A percentile compares a stretch with the other conserved stretches of the same genome.
These are phyloP conservation scores for Trichoderma sp. DNA, from an alignment of 2,329 filamentous ascomycete genomes.

Conservation along the genomic window DNA sequence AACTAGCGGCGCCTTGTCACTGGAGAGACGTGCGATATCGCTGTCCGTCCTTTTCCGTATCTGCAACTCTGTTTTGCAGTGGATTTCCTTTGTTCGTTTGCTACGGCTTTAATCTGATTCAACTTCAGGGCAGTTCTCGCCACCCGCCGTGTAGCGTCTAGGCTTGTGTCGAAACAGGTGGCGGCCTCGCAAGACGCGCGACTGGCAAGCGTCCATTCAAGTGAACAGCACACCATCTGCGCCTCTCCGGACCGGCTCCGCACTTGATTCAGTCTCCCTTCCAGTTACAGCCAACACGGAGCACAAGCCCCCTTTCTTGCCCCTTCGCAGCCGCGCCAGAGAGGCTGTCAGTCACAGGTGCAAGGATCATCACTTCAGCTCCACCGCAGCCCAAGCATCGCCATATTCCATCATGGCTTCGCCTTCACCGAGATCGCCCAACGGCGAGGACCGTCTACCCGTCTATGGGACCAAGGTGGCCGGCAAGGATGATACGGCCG, in stretches of 20 bases:
- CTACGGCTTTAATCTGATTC: neutral
- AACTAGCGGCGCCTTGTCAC: neutral
- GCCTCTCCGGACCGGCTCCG: neutral
- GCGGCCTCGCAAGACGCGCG: neutral
- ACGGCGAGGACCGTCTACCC: constrained; percentile 7
- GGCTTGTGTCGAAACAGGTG: neutral
- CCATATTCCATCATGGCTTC: constrained; percentile 22
- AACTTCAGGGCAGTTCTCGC: neutral
- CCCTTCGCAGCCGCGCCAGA: neutral
- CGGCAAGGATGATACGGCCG: constrained; percentile 23
- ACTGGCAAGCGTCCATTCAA: neutral
- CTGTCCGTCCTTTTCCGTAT: neutral
- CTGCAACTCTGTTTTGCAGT: neutral
- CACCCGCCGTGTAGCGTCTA: neutral
- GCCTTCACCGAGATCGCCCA: constrained; percentile 19
- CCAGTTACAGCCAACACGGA: neutral
- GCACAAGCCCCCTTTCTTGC: neutral
- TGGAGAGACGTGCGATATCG: neutral
- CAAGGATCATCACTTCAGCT: constrained; percentile 8
- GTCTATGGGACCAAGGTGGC: constrained; percentile 19
- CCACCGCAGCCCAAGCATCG: constrained; percentile 2
- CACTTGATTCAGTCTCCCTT: constrained; percentile 4
- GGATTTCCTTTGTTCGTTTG: neutral
- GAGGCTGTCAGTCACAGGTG: neutral
- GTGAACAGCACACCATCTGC: neutral